Evolutionary conservation across 2,329 filamentous ascomycete genomes (phyloP), one percentile per base, ranked within the genome.

Genomic region (Neofusicoccum cordaticola): DNA sequence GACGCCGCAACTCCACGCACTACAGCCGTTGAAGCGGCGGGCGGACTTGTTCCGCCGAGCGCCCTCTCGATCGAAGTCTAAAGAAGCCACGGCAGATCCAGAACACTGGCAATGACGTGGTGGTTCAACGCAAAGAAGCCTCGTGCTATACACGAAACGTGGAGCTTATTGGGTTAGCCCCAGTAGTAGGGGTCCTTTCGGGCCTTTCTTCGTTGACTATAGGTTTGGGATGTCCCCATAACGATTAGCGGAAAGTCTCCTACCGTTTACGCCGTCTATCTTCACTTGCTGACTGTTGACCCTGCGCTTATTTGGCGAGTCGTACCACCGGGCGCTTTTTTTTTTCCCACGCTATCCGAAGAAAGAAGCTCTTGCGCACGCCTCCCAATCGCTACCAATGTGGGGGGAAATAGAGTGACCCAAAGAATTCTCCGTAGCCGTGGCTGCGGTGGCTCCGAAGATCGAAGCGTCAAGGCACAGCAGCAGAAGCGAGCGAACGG

Each of bases 401-500:
- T n/a, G 44, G 56, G 17, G 53, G 27, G 15, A 34, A 58, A 45
- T 41, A 60, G 31, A 34, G 31, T 13, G 56, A 19, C 27, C 56
- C 56, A 60, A 60, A 60, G 27, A 60, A 60, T 60, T 60, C 56
- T 60, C 56, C 56, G 56, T 47, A 60, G 56, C 42, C 34, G 22
- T 48, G 41, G 27, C 39, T 42, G 19, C 12, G 19, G 48, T 34
- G 27, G 48, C 27, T 35, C 48, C 48, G 48, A 51, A 11, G 48
- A 51, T 51, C 48, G 48, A 51, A 27, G 45, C n/a, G 37, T 35
- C 27, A 56, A 56, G 52, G 42, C 37, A 56, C 27, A n/a, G 37
- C 5, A 22, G 51, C 17, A 22, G 53, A 58, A 45, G 53, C 53
- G 41, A 45, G 53, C 39, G 22, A 58, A 45, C 37, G 39, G 37